Conservation (phyloP, 257 asterid genomes). For the Verbascum thapsus region DNA sequence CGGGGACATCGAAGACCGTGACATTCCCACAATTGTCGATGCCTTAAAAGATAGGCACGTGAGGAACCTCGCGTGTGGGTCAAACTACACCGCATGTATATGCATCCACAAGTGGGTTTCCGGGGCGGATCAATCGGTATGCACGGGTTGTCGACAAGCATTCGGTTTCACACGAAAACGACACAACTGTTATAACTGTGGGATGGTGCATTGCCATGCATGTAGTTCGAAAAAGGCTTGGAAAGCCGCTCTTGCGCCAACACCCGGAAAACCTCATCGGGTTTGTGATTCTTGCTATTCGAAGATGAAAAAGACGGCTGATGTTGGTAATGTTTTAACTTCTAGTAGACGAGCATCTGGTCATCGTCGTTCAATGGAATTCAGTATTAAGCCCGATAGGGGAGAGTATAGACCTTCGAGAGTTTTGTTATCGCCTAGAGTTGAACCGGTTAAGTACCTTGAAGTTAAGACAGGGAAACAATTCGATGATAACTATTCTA, state of each 20-base stretch:
- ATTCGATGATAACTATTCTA: conserved; percentile 47
- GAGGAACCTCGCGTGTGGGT: conserved; percentile 79
- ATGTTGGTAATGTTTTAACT: conserved; percentile 42
- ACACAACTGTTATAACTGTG: conserved; percentile 87
- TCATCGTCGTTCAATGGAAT: conserved; percentile 51
- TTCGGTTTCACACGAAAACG: conserved; percentile 90
- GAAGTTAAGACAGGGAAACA: conserved; percentile 61
- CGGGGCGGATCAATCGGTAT: conserved; percentile 85
- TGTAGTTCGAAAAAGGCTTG: conserved; percentile 90
- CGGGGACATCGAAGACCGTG: conserved; percentile 72
- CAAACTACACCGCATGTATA: conserved; percentile 73
- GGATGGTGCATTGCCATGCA: conserved; percentile 85
- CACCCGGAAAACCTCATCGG: conserved; percentile 92
- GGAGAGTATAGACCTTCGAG: conserved; percentile 56
- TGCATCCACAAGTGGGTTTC: conserved; percentile 95
- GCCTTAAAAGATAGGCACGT: conserved; percentile 82
- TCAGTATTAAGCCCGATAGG: conserved; percentile 43
- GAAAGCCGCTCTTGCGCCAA: conserved; percentile 89
- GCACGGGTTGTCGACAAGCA: conserved; percentile 84
- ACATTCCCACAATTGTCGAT: conserved; percentile 73
- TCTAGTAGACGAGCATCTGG: conserved; percentile 47
- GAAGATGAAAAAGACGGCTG: conserved; percentile 71
- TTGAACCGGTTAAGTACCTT: conserved; percentile 84
- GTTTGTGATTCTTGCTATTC: conserved; percentile 80
- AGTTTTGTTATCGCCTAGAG: conserved; percentile 59